Conservation (phyloP, 208 protist genomes). For the Trypanosoma caninum region DNA sequence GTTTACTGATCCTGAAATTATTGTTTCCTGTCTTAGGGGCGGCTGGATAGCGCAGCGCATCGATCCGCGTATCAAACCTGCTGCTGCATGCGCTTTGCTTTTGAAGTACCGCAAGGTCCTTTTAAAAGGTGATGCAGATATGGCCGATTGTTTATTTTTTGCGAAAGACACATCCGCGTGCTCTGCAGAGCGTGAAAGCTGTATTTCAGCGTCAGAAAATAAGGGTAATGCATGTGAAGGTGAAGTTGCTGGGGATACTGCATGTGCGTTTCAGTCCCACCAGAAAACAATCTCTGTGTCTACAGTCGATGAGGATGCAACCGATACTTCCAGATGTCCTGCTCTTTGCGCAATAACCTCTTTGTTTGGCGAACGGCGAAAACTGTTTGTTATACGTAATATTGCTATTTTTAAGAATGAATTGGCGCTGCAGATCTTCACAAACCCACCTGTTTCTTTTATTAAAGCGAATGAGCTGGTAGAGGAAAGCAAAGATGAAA, state of each 20-base stretch:
- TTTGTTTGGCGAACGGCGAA: constrained; percentile 5
- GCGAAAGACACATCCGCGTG: not conserved
- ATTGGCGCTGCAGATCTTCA: constrained; percentile 60
- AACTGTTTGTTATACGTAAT: constrained; percentile 64
- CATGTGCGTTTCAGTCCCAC: not conserved
- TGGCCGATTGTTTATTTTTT: constrained; percentile 8
- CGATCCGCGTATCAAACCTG: constrained; percentile 25
- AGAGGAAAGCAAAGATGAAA: constrained; percentile 35
- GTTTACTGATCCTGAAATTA: constrained; percentile 47
- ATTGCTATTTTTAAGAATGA: constrained; percentile 71
- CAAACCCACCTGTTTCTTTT: constrained; percentile 42
- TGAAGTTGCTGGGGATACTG: not conserved
- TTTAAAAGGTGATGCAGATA: not conserved
- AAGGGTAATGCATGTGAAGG: not conserved
- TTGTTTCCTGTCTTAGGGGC: constrained; percentile 60
- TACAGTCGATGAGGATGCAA: not conserved
- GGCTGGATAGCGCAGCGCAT: constrained; percentile 83
- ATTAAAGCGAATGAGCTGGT: constrained; percentile 12
- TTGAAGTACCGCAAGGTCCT: constrained; percentile 34
- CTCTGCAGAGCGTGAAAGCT: not conserved
- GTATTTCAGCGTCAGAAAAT: not conserved
- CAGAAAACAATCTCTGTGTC: not conserved
- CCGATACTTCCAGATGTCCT: not conserved
- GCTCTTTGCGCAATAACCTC: constrained; percentile 8
- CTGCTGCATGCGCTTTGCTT: constrained; percentile 36